A percentile compares a stretch with the other conserved stretches of the same genome.
Conservation (phyloP, 1,284 basidiomycete species). For the Ganoderma lucidum region DNA sequence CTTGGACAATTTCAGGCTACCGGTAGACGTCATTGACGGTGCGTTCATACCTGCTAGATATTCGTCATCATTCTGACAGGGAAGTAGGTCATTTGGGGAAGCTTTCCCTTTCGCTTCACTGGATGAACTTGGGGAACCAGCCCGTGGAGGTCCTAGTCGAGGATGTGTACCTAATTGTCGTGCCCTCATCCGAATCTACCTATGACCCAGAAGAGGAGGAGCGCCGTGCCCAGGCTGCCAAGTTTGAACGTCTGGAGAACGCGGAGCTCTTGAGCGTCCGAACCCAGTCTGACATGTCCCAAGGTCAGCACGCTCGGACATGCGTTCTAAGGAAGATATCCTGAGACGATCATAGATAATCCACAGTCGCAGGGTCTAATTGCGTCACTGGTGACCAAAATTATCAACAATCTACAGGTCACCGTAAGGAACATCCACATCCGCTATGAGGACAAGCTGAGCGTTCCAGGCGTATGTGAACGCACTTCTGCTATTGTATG, state of each 20-base stretch:
- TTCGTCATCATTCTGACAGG: neutral
- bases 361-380: conserved; percentile 85
- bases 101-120: conserved; percentile 93
- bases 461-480: conserved; percentile 83
- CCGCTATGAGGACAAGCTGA: conserved; percentile 95
- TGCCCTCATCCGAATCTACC: conserved; percentile 78
- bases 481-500: neutral
- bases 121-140: conserved; percentile 93
- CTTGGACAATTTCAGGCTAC: conserved; percentile 95
- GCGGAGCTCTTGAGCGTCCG: conserved; percentile 88
- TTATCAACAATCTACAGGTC: conserved; percentile 97
- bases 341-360: conserved; percentile 50
- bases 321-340: conserved; percentile 12
- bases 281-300: conserved; percentile 62
- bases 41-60: neutral
- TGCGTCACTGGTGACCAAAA: conserved; percentile 88
- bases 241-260: conserved; percentile 89
- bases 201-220: conserved; percentile 90
- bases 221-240: conserved; percentile 82
- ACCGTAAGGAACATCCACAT: conserved; percentile 96
- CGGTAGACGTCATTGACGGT: conserved; percentile 97
- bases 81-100: conserved; percentile 90
- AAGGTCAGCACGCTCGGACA: conserved; percentile 46
- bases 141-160: conserved; percentile 94
- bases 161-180: conserved; percentile 95